Evolutionary conservation across 2,329 filamentous ascomycete species (phyloP).

Genomic region (Juglanconis oblonga): DNA sequence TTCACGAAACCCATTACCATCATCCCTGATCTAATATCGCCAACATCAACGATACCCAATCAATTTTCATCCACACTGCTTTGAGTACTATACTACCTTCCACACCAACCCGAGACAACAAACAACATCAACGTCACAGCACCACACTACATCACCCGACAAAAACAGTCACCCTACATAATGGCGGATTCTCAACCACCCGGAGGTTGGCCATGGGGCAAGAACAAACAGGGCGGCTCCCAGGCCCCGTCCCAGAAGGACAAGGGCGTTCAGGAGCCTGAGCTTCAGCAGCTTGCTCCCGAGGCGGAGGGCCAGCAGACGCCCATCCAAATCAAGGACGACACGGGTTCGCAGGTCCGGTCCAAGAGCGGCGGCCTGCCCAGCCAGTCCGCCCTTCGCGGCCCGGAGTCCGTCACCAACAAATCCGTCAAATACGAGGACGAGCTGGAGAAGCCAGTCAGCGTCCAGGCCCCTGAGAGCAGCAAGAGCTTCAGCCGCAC

Average conservation of each 20-base stretch:
- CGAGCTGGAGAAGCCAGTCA: constrained; percentile 12
- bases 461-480: constrained; percentile 12
- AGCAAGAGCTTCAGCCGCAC: constrained; percentile 18
- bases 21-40: not conserved
- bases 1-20: not conserved
- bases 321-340: constrained; percentile 8
- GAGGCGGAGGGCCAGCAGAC: not conserved
- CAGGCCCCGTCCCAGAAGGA: constrained; percentile 13
- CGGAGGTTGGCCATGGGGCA: constrained; percentile 22
- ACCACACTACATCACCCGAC: not conserved
- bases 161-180: not conserved
- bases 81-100: not conserved
- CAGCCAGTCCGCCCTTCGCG: constrained; percentile 9
- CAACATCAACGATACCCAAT: not conserved
- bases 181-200: constrained; percentile 20
- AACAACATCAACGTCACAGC: not conserved
- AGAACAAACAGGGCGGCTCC: constrained; percentile 18
- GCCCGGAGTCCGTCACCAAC: constrained; percentile 13
- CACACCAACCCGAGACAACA: not conserved
- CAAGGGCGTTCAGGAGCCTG: constrained; percentile 15
- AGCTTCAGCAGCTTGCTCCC: constrained; percentile 4
- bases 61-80: not conserved
- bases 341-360: constrained; percentile 11
- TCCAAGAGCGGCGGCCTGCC: constrained; percentile 3
- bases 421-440: constrained; percentile 20